Evolutionary conservation across 805 yeast genomes (phyloP), one percentile per base, ranked within the genome.

Genomic region (Yarrowia bubula): DNA sequence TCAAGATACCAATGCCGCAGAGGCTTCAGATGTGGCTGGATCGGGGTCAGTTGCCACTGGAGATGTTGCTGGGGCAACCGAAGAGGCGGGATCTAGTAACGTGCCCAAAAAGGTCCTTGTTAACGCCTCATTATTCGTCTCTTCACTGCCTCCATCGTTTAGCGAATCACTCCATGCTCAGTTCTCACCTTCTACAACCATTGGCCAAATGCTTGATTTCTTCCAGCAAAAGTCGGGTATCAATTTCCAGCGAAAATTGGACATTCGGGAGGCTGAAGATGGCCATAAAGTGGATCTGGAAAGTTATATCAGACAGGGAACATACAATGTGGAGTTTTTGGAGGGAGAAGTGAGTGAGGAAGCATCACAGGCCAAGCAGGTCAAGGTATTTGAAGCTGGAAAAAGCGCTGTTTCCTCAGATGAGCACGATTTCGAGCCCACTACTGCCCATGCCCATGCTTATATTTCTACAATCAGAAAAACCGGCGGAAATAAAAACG

Each of bases 181-280:
- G n/a, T 72, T 72, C 47, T 42, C 68, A 7, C 38, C 66, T 18
- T 14, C 65, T 3, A 64, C 70, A 1, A 61, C 72, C 2, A 38
- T 72, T 4, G 70, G 71, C 68, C 41, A 62, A 8, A 66, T 72
- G n/a, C 66, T 72, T 13, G 51, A 62, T 43, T 65, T 65, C 48
- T 72, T 72, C 57, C 72, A 72, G 48, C 43, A 43, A 8, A 60
- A 48, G 9, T 66, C 70, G 1, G 72, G 71, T 13, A 64, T 72
- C 65, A 70, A 70, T 46, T 61, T 72, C 4, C 43, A 58, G 41
- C 41, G 64, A 37, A 43, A 44, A 35, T 28, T 58, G 43, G 35
- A 33, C 41, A 58, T 58, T 18, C 15, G 50, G 0, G 51, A 58
- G 15, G 51, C 41, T 8, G 55, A 48, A 35, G 64, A 44, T 18